Conservation (phyloP, 2,329 filamentous ascomycete species). For the Apiospora arundinis region DNA sequence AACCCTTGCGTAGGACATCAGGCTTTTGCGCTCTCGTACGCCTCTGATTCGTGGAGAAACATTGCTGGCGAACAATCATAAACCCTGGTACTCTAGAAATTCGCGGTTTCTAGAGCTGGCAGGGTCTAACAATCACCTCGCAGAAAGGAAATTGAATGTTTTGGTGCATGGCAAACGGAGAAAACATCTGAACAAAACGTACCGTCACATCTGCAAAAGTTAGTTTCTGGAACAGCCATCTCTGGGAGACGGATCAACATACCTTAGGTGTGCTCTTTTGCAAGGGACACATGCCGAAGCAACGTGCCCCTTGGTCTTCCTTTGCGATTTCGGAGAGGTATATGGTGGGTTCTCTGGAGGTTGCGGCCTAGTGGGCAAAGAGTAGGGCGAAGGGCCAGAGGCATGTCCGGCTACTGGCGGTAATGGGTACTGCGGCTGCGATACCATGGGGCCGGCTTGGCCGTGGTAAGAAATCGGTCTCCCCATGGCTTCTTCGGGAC, state of each 20-base stretch:
- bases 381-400: slow-evolving; percentile 36
- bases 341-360: slow-evolving; percentile 54
- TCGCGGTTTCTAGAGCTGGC: background rate
- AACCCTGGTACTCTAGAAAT: background rate
- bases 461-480: slow-evolving; percentile 42
- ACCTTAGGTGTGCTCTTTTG: slow-evolving; percentile 81
- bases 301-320: slow-evolving; percentile 80
- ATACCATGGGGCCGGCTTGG: slow-evolving; percentile 40
- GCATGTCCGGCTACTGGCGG: slow-evolving; percentile 42
- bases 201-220: slow-evolving; percentile 65
- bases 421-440: slow-evolving; percentile 44
- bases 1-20: background rate
- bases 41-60: background rate
- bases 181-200: slow-evolving; percentile 48
- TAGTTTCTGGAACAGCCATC: slow-evolving; percentile 34
- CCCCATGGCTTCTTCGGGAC: slow-evolving; percentile 44
- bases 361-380: slow-evolving; percentile 42
- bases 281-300: slow-evolving; percentile 86
- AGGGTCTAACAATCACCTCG: background rate
- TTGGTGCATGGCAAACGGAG: background rate
- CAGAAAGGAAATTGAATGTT: background rate
- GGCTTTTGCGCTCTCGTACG: background rate
- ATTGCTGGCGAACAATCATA: background rate
- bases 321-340: slow-evolving; percentile 64
- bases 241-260: slow-evolving; percentile 30